Evolutionary conservation across 176 grass and related monocot species (phyloP), one percentile per base, ranked within the genome.

Genomic region (Hsuehochloa calcarea): DNA sequence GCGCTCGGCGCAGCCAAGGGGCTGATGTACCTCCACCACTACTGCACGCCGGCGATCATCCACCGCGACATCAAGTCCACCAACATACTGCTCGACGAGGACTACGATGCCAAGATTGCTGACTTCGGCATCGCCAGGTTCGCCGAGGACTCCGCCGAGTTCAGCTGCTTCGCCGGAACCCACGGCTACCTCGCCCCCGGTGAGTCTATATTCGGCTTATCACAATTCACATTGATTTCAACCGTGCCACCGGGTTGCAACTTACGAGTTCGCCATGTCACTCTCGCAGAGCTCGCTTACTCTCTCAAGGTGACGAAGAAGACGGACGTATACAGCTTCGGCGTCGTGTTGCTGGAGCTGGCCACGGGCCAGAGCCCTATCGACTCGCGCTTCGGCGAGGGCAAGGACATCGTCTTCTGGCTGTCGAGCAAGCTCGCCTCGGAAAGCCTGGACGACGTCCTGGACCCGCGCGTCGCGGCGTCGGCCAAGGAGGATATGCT

Each of bases 161-260:
- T 80, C 23, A 92, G 59, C 62, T 89, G 91, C 81, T 91, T 97
- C 85, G 95, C 95, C 54, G 95, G 95, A 12, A 97, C 95, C 61
- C 90, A 95, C 31, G 95, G 95, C 41, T 97, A 97, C 84, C 93
- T 97, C 40, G 95, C 95, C 23, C 95, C 95, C 35, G 95, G 95
- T 97, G 38, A 84, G 54, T 37, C 37, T 17, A 19, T 3, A 8
- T 37, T 10, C 6, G 9, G 34, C 34, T 38, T 9, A 67, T 20
- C 16, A 67, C 56, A 67, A 66, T 70, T 70, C 68, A 26, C 41
- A 26, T 27, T 12, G 5, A 27, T 6, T 7, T 27, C 16, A 8
- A 72, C 19, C 41, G 51, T 51, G 26, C 17, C 27, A 52, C 15
- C 5, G 26, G 34, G 8, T 1, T 52, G 26, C 26, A 19, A 49